phyloP scores from a whole-genome alignment of 139 green algal species.

The Auxenochlorella pyrenoidosa region DNA sequence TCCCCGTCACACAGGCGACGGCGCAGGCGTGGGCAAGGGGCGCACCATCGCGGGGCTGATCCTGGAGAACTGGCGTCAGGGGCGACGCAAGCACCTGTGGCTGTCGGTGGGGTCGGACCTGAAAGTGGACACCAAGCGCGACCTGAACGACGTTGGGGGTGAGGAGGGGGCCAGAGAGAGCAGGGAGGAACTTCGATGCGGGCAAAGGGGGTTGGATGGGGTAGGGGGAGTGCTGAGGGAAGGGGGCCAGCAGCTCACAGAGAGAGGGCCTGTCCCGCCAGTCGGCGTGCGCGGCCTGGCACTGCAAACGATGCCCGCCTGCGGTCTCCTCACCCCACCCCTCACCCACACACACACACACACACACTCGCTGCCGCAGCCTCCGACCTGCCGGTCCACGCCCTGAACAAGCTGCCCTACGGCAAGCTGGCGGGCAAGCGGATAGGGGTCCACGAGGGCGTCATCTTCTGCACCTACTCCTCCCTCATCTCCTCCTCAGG shows the following conservation, averaged over 20 bases:
- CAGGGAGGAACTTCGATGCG: not conserved
- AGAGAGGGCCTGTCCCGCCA: no score
- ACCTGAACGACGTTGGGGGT: conserved; percentile 68
- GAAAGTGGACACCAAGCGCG: conserved; percentile 70
- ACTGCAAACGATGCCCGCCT: no score
- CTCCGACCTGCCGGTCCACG: conserved; percentile 20
- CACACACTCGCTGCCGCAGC: conserved; percentile 21
- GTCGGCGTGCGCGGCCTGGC: no score
- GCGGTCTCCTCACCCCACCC: no score
- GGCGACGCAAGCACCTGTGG: conserved; percentile 76
- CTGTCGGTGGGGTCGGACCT: conserved; percentile 75
- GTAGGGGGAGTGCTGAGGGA: no score
- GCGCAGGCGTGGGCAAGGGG: conserved; percentile 77
- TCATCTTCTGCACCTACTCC: conserved; percentile 91
- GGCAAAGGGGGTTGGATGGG: not conserved
- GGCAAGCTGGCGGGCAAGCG: conserved; percentile 50
- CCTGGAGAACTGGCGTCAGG: conserved; percentile 84
- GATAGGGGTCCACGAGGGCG: conserved; percentile 68
- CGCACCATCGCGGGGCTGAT: conserved; percentile 86
- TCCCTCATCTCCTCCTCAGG: conserved; percentile 65
- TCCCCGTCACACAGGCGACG: conserved; percentile 50
- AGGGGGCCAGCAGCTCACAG: not conserved
- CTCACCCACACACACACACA: not conserved
- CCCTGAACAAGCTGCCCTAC: conserved; percentile 47
- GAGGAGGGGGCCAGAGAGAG: not conserved